These are phyloP conservation scores for Penicillium lividum DNA, from an alignment of 495 filamentous ascomycete species.

Conservation along the genomic window DNA sequence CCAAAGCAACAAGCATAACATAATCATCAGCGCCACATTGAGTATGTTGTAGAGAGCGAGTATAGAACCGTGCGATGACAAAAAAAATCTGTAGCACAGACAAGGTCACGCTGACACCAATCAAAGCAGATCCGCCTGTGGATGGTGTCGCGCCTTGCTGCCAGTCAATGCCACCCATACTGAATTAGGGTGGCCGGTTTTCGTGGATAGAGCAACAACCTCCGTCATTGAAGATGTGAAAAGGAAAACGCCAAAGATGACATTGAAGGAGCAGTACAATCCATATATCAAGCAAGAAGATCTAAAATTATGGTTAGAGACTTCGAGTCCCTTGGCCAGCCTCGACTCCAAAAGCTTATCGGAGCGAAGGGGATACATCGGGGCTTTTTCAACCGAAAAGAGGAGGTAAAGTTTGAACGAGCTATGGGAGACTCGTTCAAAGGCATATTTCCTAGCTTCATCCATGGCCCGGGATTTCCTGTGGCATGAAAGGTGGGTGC, in stretches of 20 bases:
- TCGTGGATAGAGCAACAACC: not conserved
- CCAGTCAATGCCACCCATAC: slow-evolving; percentile 10
- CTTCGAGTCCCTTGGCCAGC: not conserved
- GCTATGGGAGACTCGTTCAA: not conserved
- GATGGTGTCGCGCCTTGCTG: not conserved
- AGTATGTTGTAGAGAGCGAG: slow-evolving; percentile 11
- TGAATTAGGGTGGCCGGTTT: not conserved
- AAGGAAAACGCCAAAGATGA: not conserved
- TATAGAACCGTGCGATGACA: slow-evolving; percentile 15
- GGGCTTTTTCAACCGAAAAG: not conserved
- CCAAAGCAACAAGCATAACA: slow-evolving; percentile 18
- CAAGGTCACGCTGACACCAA: slow-evolving; percentile 7
- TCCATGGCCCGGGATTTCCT: not conserved
- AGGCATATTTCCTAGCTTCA: not conserved
- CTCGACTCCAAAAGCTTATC: not conserved
- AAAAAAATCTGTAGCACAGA: slow-evolving; percentile 17
- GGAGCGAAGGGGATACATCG: not conserved
- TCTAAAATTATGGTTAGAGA: not conserved
- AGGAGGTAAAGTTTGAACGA: not conserved
- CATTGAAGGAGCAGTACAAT: not conserved
- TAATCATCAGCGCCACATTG: slow-evolving; percentile 12
- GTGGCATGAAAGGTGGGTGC: not conserved
- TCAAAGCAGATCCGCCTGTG: slow-evolving; percentile 3
- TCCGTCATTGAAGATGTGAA: not conserved
- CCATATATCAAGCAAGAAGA: not conserved